These are phyloP conservation scores for Cyberlindnera nakhonratchasimensis DNA, from an alignment of 805 yeast genomes.

Conservation along the genomic window DNA sequence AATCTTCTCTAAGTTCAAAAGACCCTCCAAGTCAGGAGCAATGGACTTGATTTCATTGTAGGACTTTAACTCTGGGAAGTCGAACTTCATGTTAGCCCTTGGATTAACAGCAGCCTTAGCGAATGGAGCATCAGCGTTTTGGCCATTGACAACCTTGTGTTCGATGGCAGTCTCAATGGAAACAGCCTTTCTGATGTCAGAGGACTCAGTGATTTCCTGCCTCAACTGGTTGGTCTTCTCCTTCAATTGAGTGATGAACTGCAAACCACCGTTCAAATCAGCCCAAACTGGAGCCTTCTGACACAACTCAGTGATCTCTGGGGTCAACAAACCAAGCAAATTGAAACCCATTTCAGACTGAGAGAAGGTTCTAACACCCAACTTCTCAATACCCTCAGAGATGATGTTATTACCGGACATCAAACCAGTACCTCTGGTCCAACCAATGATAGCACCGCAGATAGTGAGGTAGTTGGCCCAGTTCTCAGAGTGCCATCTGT, in stretches of 20 bases:
- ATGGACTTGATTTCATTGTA: slow-evolving; percentile 66
- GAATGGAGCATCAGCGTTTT: slow-evolving; percentile 81
- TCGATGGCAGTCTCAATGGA: slow-evolving; percentile 91
- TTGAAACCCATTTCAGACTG: slow-evolving; percentile 99
- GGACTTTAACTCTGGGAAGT: slow-evolving; percentile 84
- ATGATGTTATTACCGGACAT: slow-evolving; percentile 96
- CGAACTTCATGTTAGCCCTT: slow-evolving; percentile 90
- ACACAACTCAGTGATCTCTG: slow-evolving; percentile 78
- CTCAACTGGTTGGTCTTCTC: slow-evolving; percentile 80
- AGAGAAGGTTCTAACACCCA: slow-evolving; percentile 96
- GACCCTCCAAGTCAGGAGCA: slow-evolving; percentile 78
- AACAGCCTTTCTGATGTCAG: slow-evolving; percentile 94
- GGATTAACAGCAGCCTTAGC: slow-evolving; percentile 77
- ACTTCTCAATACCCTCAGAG: slow-evolving; percentile 94
- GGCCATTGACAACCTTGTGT: slow-evolving; percentile 77
- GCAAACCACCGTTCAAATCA: slow-evolving; percentile 98
- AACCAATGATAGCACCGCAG: slow-evolving; percentile 98
- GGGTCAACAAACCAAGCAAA: slow-evolving; percentile 88
- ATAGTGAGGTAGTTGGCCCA: slow-evolving; percentile 93
- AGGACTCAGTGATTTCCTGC: slow-evolving; percentile 65
- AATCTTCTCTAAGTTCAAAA: slow-evolving; percentile 87
- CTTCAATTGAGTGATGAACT: slow-evolving; percentile 86
- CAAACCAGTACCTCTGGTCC: slow-evolving; percentile 99
- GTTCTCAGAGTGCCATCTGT: slow-evolving; percentile 98
- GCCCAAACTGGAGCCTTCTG: slow-evolving; percentile 96